Percentiles rank a stretch among this genome's conserved stretches.
Evolutionary conservation across 2,329 filamentous ascomycete species (phyloP).

Genomic region (Apiospora aurea): DNA sequence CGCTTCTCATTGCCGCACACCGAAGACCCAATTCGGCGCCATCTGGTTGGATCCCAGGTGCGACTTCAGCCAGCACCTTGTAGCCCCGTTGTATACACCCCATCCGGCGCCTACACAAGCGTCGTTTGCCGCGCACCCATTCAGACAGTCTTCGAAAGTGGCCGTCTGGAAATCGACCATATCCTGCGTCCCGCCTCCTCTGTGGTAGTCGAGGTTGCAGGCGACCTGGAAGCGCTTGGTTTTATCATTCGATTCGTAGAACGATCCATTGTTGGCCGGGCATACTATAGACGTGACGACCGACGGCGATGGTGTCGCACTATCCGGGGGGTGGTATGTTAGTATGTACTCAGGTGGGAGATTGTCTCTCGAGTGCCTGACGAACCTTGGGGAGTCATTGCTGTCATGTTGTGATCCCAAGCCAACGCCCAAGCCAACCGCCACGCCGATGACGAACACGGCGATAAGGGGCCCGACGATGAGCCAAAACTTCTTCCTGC

Average conservation of each 20-base stretch:
- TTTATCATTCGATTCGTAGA: slow-evolving; percentile 35
- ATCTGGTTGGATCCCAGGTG: slow-evolving; percentile 37
- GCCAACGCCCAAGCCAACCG: slow-evolving; percentile 38
- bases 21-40: slow-evolving; percentile 42
- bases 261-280: slow-evolving; percentile 44
- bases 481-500: slow-evolving; percentile 36
- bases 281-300: slow-evolving; percentile 33
- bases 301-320: slow-evolving; percentile 24
- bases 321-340: neutral
- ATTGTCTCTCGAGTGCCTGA: neutral
- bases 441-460: slow-evolving; percentile 35
- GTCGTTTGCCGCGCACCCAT: slow-evolving; percentile 38
- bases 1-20: slow-evolving; percentile 35
- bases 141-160: slow-evolving; percentile 43
- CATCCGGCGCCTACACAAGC: slow-evolving; percentile 46
- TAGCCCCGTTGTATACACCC: slow-evolving; percentile 39
- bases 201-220: slow-evolving; percentile 47
- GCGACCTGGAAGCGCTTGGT: slow-evolving; percentile 40
- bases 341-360: neutral
- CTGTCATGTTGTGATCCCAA: slow-evolving; percentile 26
- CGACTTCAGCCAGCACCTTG: slow-evolving; percentile 47
- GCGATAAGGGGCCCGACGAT: slow-evolving; percentile 36
- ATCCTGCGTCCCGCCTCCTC: slow-evolving; percentile 39
- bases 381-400: neutral
- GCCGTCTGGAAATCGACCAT: slow-evolving; percentile 35